Evolutionary conservation across 192 early-diverging fungal genomes (phyloP), one percentile per base, ranked within the genome.

Genomic region (Coemansia sp.): DNA sequence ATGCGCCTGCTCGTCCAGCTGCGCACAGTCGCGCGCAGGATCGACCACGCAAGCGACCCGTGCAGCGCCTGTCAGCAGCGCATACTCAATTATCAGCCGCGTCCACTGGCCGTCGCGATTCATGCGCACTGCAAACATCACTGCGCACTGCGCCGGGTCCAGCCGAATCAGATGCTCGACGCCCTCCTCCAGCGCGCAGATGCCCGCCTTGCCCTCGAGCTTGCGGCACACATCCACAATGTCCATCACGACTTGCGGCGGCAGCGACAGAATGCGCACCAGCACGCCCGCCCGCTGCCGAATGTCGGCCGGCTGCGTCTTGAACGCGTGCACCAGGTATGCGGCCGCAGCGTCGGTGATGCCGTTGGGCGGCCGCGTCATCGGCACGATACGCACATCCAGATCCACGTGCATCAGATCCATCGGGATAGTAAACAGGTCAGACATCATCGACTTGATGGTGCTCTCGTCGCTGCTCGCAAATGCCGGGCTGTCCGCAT

Each of bases 181-280:
- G 19, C 66, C 66, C 4, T 53, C 44, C 8, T 28, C 21, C n/a
- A 75, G 26, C 5, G 66, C 61, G 17, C 57, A 48, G 4, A 60
- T 25, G 2, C 10, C 34, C 20, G 52, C 72, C 20, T 61, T 64
- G 27, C 31, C 45, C 0, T 41, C 22, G 14, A 75, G 59, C 43
- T 64, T 62, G 4, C 11, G 45, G 1, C 36, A 48, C 9, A 75
- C 56, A 17, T 69, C 62, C 2, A 69, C 58, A n/a, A 60, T 44
- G 45, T 75, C 72, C 72, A 67, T 67, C 6, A 75, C 60, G 20
- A 75, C 44, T 30, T 75, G 65, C 20, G 72, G 66, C 27, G 72
- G 72, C 32, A 75, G 23, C 8, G 72, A 47, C 4, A 69, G 66
- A 4, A 75, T 50, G 2, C 66, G 65, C 38, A 75, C 72, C 1